These are phyloP conservation scores for Solanum chacoense DNA, from an alignment of 305 asterid species.

Conservation along the genomic window DNA sequence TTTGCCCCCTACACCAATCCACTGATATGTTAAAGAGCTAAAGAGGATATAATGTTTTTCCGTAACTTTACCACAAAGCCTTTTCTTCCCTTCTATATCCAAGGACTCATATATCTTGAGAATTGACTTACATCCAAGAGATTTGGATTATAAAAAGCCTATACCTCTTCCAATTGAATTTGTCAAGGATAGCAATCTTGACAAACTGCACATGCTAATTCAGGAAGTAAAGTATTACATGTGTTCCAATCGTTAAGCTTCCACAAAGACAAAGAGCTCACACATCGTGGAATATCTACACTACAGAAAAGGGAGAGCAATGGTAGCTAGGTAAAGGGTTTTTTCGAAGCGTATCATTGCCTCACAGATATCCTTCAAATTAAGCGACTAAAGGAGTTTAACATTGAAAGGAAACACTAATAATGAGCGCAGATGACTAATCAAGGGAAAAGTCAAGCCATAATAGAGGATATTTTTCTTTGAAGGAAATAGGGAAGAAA, in stretches of 20 bases:
- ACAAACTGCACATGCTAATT: not conserved
- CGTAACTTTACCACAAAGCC: not conserved
- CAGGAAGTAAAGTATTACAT: not conserved
- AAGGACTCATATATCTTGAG: not conserved
- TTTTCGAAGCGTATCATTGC: not conserved
- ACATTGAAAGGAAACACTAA: not conserved
- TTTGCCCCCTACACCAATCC: not conserved
- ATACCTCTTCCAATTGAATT: not conserved
- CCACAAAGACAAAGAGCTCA: not conserved
- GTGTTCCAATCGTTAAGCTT: not conserved
- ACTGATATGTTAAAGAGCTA: not conserved
- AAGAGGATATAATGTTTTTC: not conserved
- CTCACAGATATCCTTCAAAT: not conserved
- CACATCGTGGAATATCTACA: not conserved
- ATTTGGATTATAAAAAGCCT: not conserved
- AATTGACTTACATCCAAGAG: not conserved
- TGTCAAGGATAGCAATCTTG: not conserved
- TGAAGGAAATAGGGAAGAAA: not conserved
- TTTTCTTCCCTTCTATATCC: not conserved
- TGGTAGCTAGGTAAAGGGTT: not conserved
- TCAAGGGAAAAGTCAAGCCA: not conserved
- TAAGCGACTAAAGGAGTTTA: not conserved
- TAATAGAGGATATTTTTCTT: not conserved
- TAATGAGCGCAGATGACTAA: not conserved
- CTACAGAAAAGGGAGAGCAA: not conserved